phyloP scores from a whole-genome alignment of 441 rosid genomes.

The Heliophila coronopifolia region DNA sequence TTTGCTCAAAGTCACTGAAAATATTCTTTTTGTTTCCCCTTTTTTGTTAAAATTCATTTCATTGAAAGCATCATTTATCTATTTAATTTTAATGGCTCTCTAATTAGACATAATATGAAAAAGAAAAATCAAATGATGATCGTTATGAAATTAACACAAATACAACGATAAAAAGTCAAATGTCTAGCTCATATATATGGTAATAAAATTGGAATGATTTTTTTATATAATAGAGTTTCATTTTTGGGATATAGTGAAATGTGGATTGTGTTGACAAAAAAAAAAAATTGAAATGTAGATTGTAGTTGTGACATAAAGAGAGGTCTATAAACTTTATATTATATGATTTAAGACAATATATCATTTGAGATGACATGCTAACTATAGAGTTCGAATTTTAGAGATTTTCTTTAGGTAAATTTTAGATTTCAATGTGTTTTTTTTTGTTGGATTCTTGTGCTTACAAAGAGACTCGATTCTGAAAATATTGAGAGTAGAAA shows the following conservation, averaged over 20 bases:
- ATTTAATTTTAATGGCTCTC: background rate
- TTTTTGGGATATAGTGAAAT: background rate
- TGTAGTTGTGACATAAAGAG: background rate
- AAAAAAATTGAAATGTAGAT: too few relatives aligned
- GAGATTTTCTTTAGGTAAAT: too few relatives aligned
- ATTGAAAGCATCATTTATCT: constrained; percentile 14
- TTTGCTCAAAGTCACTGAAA: constrained; percentile 22
- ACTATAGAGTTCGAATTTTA: too few relatives aligned
- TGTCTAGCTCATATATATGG: background rate
- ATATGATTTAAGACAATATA: background rate
- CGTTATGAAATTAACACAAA: background rate
- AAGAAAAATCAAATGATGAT: background rate
- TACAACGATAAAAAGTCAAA: background rate
- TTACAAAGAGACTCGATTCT: too few relatives aligned
- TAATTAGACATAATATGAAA: background rate
- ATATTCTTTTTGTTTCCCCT: constrained; percentile 27
- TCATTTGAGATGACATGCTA: background rate
- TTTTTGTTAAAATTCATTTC: constrained; percentile 6
- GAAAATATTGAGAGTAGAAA: too few relatives aligned
- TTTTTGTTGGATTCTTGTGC: too few relatives aligned
- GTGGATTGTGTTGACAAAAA: too few relatives aligned
- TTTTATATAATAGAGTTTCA: background rate
- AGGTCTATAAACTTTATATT: too few relatives aligned
- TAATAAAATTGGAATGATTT: background rate
- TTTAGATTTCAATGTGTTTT: too few relatives aligned